A percentile compares a stretch with the other conserved stretches of the same genome.
Conservation (phyloP, 441 rosid species). For the Raphanus hybrid region DNA sequence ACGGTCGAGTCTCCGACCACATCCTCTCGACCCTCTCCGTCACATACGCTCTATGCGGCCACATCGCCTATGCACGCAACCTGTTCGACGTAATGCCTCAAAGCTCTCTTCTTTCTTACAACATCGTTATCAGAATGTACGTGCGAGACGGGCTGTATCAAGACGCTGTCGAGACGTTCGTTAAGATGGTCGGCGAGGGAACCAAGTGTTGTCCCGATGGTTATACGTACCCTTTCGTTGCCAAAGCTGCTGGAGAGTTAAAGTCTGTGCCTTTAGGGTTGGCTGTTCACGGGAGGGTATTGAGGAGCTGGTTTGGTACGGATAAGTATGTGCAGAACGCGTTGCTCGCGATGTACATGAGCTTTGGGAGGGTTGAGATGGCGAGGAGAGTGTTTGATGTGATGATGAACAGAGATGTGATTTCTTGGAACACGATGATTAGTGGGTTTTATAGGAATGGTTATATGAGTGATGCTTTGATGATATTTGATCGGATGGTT, state of each 20-base stretch:
- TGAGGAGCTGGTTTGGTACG: conserved; percentile 49
- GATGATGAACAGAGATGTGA: conserved; percentile 60
- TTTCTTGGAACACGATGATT: conserved; percentile 80
- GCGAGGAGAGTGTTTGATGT: conserved; percentile 65
- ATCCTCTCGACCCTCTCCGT: conserved; percentile 45
- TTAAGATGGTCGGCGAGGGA: conserved; percentile 49
- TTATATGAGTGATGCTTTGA: conserved; percentile 51
- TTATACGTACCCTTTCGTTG: conserved; percentile 63
- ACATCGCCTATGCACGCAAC: conserved; percentile 45
- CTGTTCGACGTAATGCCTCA: conserved; percentile 69
- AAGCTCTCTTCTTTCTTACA: conserved; percentile 52
- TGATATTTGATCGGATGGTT: conserved; percentile 55
- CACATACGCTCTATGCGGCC: conserved; percentile 41
- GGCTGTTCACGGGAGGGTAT: conserved; percentile 57
- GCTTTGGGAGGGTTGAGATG: conserved; percentile 50
- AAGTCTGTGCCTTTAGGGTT: conserved; percentile 50
- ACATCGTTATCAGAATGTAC: conserved; percentile 61
- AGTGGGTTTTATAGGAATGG: conserved; percentile 76
- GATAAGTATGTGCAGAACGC: conserved; percentile 64
- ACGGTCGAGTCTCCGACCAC: conserved; percentile 44
- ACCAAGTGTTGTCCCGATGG: conserved; percentile 56
- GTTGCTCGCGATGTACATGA: conserved; percentile 76
- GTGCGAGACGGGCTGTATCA: conserved; percentile 41
- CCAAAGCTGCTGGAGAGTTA: conserved; percentile 65
- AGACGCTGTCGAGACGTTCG: conserved; percentile 54